Evolutionary conservation across 805 yeast species (phyloP).

Genomic region (Ogataea thermomethanolica): DNA sequence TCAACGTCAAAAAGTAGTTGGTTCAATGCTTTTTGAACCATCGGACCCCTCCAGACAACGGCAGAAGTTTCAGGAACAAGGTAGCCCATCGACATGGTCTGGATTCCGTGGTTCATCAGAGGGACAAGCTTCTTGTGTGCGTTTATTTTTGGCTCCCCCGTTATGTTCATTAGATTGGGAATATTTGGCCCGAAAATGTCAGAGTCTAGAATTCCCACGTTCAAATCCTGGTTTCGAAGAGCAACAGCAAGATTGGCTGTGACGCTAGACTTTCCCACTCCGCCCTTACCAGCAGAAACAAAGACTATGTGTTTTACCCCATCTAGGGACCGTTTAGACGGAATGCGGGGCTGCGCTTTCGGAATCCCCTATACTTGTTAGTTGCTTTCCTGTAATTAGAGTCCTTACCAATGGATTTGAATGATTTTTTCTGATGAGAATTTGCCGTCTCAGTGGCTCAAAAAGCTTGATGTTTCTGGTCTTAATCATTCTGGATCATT

Average conservation of each 20-base stretch:
- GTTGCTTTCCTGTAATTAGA: background rate
- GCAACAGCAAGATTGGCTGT: slow-evolving; percentile 67
- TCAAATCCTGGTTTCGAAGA: slow-evolving; percentile 48
- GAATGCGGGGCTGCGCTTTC: slow-evolving; percentile 46
- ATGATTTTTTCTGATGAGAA: slow-evolving; percentile 29
- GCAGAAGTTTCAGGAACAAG: slow-evolving; percentile 66
- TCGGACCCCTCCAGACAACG: slow-evolving; percentile 80
- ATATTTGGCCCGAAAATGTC: slow-evolving; percentile 85
- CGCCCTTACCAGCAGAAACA: slow-evolving; percentile 77
- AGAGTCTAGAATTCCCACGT: slow-evolving; percentile 70
- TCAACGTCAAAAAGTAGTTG: slow-evolving; percentile 80
- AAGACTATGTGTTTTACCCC: slow-evolving; percentile 60
- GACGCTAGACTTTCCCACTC: slow-evolving; percentile 79
- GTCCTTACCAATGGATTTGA: slow-evolving; percentile 52
- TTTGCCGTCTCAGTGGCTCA: too few species aligned
- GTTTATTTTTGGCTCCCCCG: slow-evolving; percentile 64
- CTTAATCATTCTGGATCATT: too few species aligned
- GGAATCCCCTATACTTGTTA: slow-evolving; percentile 40
- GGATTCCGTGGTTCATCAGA: slow-evolving; percentile 66
- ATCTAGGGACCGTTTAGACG: slow-evolving; percentile 51
- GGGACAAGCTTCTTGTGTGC: slow-evolving; percentile 58
- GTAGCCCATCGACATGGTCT: slow-evolving; percentile 89
- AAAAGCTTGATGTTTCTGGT: too few species aligned
- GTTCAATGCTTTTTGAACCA: slow-evolving; percentile 84
- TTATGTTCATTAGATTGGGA: slow-evolving; percentile 65